Base-by-base conservation (phyloP, 208 protist species). In the Trypanosoma brucei region DNA sequence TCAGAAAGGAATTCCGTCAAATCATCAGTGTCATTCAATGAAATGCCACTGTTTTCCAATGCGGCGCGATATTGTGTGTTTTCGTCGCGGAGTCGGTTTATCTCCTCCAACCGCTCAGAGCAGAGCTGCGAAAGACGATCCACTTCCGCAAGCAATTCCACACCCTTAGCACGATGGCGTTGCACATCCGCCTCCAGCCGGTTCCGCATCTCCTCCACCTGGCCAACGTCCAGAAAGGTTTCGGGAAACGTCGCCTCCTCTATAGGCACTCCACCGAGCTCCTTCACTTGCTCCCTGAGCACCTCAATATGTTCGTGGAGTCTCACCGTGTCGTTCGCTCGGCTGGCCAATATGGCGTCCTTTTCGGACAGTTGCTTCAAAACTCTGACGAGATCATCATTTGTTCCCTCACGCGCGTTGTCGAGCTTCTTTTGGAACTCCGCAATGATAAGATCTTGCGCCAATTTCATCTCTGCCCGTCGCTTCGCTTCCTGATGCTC, bases 361-460 rank as follows among this genome's bases (percentile, higher is more conserved):
- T 94, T 94, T 57, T 91, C 84, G 14, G 87, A 71, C 8, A 94
- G 68, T 55, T 87, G 68, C 61, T 84, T 74, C 50, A 94, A 70
- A 2, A 80, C 72, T 3, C 67, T 69, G 31, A 94, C 52, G 30
- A 94, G 74, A 40, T 94, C 87, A 13, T 89, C 87, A 67, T 94
- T 91, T 44, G 75, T 89, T 49, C 82, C 82, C 9, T 79, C 84
- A 34, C 87, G 83, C 4, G 84, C 82, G 39, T 57, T 71, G 22
- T 90, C 82, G 1, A 94, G 79, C 64, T 94, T 94, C 33, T 71
- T 75, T 70, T 94, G 83, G 67, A 94, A 94, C 54, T 94, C 87
- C 58, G 91, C 87, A 55, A 94, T 83, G 37, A 91, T 72, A 3
- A 76, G 68, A 67, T 94, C 84, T 59, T 84, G 84, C 0, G 80